Conservation (phyloP, 1,284 basidiomycete species). For the Peniophora sp. region DNA sequence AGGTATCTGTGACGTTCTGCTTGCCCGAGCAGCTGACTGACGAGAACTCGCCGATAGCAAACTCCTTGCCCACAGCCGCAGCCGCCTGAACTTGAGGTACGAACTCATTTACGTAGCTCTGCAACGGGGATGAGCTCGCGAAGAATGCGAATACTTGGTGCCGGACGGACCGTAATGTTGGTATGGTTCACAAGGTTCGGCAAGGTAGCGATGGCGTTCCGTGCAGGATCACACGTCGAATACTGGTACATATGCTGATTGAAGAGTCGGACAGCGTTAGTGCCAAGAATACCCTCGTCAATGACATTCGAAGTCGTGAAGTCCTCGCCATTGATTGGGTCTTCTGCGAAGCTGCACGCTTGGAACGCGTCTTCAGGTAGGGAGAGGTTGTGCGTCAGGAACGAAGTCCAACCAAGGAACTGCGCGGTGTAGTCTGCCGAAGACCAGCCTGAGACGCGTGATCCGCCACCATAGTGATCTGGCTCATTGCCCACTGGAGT, state of each 20-base stretch:
- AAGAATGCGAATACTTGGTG: too few relatives aligned
- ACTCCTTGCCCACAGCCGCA: slow-evolving; percentile 19
- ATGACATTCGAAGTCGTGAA: slow-evolving; percentile 25
- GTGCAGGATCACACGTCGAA: slow-evolving; percentile 27
- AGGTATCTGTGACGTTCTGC: slow-evolving; percentile 28
- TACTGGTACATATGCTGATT: slow-evolving; percentile 31
- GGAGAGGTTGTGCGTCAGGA: slow-evolving; percentile 18
- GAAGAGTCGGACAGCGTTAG: slow-evolving; percentile 22
- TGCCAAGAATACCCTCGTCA: slow-evolving; percentile 22
- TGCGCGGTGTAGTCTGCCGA: slow-evolving; percentile 22
- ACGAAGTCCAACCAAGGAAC: slow-evolving; percentile 25
- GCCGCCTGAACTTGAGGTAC: slow-evolving; percentile 28
- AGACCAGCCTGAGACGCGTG: slow-evolving; percentile 21
- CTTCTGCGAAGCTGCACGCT: slow-evolving; percentile 22
- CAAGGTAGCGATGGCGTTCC: slow-evolving; percentile 26
- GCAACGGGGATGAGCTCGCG: too few relatives aligned
- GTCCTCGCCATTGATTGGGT: slow-evolving; percentile 20
- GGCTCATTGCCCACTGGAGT: slow-evolving; percentile 27
- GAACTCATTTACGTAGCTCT: slow-evolving; percentile 27
- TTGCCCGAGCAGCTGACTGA: slow-evolving; percentile 29
- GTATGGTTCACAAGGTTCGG: slow-evolving; percentile 25
- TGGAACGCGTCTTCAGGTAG: slow-evolving; percentile 23
- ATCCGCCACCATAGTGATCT: slow-evolving; percentile 24
- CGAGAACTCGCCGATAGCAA: slow-evolving; percentile 28
- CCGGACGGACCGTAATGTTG: slow-evolving; percentile 25